These are phyloP conservation scores for Psilocybe tampanensis DNA, from an alignment of 768 basidiomycete genomes.

Conservation along the genomic window DNA sequence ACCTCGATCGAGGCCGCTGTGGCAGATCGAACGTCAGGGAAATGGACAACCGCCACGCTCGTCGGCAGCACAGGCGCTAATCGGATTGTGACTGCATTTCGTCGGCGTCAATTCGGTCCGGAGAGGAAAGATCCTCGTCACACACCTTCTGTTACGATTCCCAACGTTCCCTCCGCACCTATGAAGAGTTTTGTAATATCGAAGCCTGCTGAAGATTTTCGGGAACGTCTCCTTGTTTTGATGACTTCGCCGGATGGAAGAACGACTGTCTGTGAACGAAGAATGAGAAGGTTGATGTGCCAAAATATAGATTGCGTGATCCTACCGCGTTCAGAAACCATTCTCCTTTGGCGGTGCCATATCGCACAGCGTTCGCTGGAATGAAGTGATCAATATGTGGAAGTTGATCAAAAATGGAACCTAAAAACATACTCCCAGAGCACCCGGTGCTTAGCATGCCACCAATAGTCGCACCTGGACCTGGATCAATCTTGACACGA, in stretches of 20 bases:
- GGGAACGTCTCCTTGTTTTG: constrained; percentile 76
- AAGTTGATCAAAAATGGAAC: not conserved
- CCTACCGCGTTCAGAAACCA: constrained; percentile 86
- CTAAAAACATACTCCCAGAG: constrained; percentile 62
- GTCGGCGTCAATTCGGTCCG: not conserved
- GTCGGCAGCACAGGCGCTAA: constrained; percentile 83
- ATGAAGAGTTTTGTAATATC: constrained; percentile 87
- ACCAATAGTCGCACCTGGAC: constrained; percentile 79
- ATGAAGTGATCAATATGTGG: constrained; percentile 14
- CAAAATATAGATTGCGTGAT: not conserved
- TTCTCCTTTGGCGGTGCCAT: constrained; percentile 87
- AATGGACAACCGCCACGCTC: constrained; percentile 80
- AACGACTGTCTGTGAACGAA: constrained; percentile 74
- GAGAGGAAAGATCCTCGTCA: not conserved
- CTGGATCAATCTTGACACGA: constrained; percentile 64
- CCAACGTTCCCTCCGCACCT: constrained; percentile 79
- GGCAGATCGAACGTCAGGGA: constrained; percentile 74
- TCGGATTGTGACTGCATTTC: constrained; percentile 68
- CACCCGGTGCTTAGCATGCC: constrained; percentile 90
- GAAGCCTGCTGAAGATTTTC: constrained; percentile 89
- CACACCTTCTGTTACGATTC: constrained; percentile 85
- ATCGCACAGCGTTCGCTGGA: constrained; percentile 75
- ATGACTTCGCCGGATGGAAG: constrained; percentile 89
- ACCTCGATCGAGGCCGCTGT: constrained; percentile 76
- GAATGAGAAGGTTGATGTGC: not conserved